A percentile compares a stretch with the other conserved stretches of the same genome.
Evolutionary conservation across 148 eudicot genomes (phyloP).

Genomic region (Silene latifolia): DNA sequence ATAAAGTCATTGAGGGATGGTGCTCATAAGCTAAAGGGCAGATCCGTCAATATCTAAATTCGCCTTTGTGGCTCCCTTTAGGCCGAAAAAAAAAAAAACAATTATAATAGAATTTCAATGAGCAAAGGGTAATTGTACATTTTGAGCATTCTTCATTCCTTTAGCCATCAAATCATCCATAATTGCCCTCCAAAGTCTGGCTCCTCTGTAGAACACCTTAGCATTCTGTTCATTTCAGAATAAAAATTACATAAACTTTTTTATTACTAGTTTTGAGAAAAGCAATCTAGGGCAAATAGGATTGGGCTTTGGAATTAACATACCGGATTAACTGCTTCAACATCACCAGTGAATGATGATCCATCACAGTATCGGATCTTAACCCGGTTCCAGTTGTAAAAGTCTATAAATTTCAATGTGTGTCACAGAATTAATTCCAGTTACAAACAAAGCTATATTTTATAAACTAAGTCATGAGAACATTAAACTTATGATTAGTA

Average conservation of each 20-base stretch:
- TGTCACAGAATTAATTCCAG: background rate
- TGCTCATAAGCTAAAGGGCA: too few relatives aligned
- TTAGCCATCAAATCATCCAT: constrained; percentile 75
- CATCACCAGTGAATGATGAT: constrained; percentile 52
- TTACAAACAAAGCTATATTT: background rate
- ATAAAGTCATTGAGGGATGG: too few relatives aligned
- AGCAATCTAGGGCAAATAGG: background rate
- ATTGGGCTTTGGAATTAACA: constrained; percentile 1
- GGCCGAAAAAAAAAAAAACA: background rate
- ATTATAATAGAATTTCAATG: too few relatives aligned
- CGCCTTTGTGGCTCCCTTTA: too few relatives aligned
- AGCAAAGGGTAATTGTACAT: constrained; percentile 40
- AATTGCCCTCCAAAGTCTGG: constrained; percentile 61
- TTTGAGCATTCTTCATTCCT: constrained; percentile 79
- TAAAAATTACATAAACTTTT: background rate
- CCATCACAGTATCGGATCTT: constrained; percentile 57
- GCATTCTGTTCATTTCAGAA: constrained; percentile 45
- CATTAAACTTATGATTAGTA: background rate
- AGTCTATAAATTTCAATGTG: constrained; percentile 31
- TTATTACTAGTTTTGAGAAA: background rate
- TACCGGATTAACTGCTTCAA: constrained; percentile 53
- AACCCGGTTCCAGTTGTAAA: constrained; percentile 60
- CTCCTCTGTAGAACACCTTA: constrained; percentile 80
- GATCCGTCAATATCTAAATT: too few relatives aligned
- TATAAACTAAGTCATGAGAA: background rate